phyloP scores from a whole-genome alignment of 148 eudicot genomes.

The Rhododendron ferrugineum region DNA sequence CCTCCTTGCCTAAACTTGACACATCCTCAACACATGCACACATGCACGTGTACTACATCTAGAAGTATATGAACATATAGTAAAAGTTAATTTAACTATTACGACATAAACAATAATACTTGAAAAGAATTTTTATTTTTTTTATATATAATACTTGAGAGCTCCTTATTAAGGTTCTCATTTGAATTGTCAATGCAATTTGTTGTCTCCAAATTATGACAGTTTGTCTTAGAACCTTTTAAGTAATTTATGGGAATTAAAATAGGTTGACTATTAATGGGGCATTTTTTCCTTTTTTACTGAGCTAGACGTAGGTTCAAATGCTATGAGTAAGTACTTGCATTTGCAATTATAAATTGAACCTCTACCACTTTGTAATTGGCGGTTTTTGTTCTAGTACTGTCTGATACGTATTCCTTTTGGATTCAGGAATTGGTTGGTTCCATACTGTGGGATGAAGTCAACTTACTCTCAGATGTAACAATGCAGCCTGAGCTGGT shows the following conservation, averaged over 20 bases:
- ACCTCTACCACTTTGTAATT: not conserved
- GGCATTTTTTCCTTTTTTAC: not conserved
- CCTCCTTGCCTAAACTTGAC: too few relatives aligned
- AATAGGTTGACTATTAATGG: not conserved
- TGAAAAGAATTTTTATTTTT: too few relatives aligned
- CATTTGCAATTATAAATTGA: not conserved
- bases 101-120: too few relatives aligned
- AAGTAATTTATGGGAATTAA: not conserved
- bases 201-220: not conserved
- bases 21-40: too few relatives aligned
- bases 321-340: not conserved
- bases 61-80: too few relatives aligned
- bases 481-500: constrained; percentile 42
- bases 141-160: too few relatives aligned
- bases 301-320: constrained; percentile 1
- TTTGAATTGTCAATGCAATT: not conserved
- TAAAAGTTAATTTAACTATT: too few relatives aligned
- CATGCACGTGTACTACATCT: too few relatives aligned
- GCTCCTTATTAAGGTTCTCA: not conserved
- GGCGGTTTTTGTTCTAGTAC: not conserved
- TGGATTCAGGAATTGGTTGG: constrained; percentile 63
- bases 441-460: constrained; percentile 72
- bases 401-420: not conserved
- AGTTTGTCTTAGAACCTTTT: not conserved
- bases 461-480: constrained; percentile 40